Base-by-base conservation (phyloP, 106 monocot genomes). In the Amphibolis antarctica region DNA sequence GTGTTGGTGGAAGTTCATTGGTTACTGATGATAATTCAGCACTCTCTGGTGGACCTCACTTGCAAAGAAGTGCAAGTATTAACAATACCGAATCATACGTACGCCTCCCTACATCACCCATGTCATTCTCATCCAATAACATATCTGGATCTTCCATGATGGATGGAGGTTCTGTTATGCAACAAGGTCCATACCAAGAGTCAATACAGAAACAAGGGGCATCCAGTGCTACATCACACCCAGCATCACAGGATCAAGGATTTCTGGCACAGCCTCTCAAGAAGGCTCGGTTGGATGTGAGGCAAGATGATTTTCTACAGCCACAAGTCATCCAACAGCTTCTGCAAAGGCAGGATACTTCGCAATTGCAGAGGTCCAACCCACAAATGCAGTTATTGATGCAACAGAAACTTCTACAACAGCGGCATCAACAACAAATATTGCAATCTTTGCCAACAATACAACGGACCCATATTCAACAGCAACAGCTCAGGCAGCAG, bases 111-210 rank as follows among this genome's bases (percentile, higher is more conserved):
- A 77, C 93, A 1, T 89, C 93, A 5, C 89, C 93, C n/a, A 66
- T 89, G 75, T 89, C 93, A n/a, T 94, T 86, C 71, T 81, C 93
- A 21, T 86, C 88, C 36, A 88, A 94, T 65, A 86, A 83, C 60
- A 79, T 92, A 10, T 87, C 84, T 1, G 78, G 78, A 10, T 85
- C 89, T 24, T 89, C 85, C 17, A 49, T 75, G 21, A 78, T 85
- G 56, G 85, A 88, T 60, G 85, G 85, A 42, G 78, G 84, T 18
- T 86, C 83, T 44, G 79, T 93, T 22, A 69, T 85, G 54, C 88
- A 88, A 26, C 88, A 83, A 49, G 83, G 76, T 53, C 73, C 75
- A 2, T 77, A 73, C 18, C 73, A 78, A 15, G 92, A 88, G 0
- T 83, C 76, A 36, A 19, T 86, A 71, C 74, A 67, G 42, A 85